Evolutionary conservation across 2,329 filamentous ascomycete species (phyloP).

Genomic region (Verruconis gallopava): DNA sequence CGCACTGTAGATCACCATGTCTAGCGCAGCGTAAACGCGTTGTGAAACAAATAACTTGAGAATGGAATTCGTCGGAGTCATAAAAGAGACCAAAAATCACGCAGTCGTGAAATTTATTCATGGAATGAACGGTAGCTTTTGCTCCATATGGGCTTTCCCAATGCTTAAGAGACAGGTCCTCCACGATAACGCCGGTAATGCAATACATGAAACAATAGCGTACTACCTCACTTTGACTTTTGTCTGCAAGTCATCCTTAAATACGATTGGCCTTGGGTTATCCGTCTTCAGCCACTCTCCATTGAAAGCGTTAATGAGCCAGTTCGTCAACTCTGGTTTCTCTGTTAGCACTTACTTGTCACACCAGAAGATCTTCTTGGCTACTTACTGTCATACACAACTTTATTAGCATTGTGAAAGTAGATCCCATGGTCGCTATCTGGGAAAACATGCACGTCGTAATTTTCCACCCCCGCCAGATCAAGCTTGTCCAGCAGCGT

Average conservation of each 20-base stretch:
- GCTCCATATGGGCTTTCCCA: no score
- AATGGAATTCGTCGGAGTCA: no score
- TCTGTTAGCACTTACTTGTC: slow-evolving; percentile 11
- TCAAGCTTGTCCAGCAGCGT: slow-evolving; percentile 79
- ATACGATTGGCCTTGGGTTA: slow-evolving; percentile 33
- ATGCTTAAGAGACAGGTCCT: no score
- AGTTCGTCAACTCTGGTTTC: slow-evolving; percentile 58
- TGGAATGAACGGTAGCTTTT: no score
- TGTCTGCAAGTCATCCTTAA: background rate
- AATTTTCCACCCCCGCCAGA: slow-evolving; percentile 71
- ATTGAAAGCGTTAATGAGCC: slow-evolving; percentile 96
- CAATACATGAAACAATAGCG: no score
- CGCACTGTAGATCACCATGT: no score
- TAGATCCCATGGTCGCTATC: slow-evolving; percentile 92
- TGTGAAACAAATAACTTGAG: no score
- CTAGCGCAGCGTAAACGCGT: no score
- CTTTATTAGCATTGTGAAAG: slow-evolving; percentile 82
- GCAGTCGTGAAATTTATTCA: no score
- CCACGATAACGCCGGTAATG: no score
- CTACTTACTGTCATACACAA: slow-evolving; percentile 83
- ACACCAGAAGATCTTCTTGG: background rate
- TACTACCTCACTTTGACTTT: no score
- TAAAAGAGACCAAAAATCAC: no score
- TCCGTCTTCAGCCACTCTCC: slow-evolving; percentile 69
- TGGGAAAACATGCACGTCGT: slow-evolving; percentile 92